Evolutionary conservation across 768 basidiomycete species (phyloP).

Genomic region (Wakefieldia striispora): DNA sequence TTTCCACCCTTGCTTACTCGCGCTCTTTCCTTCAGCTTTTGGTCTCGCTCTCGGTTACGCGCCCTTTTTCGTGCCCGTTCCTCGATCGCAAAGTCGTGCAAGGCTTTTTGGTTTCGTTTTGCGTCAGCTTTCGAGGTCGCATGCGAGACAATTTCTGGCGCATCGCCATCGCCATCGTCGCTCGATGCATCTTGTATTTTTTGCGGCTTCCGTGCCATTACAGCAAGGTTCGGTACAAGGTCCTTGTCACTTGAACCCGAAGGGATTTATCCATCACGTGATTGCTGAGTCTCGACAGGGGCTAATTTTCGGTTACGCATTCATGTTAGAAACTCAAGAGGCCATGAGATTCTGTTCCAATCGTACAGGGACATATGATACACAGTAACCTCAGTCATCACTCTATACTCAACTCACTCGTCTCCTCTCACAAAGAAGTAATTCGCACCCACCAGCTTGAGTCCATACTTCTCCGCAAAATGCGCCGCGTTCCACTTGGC

Average conservation of each 20-base stretch:
- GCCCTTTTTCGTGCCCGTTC: slow-evolving; percentile 43
- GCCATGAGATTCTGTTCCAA: too few relatives aligned
- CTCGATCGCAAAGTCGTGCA: slow-evolving; percentile 35
- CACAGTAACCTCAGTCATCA: not conserved
- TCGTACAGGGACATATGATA: not conserved
- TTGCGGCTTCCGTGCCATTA: slow-evolving; percentile 21
- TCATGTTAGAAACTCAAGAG: too few relatives aligned
- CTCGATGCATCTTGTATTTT: slow-evolving; percentile 19
- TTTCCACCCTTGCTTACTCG: slow-evolving; percentile 16
- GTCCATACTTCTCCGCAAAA: slow-evolving; percentile 50
- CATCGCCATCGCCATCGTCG: slow-evolving; percentile 46
- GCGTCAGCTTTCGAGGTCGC: slow-evolving; percentile 43
- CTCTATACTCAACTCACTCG: slow-evolving; percentile 4
- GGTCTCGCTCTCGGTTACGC: slow-evolving; percentile 48
- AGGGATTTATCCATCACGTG: too few relatives aligned
- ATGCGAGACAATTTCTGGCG: slow-evolving; percentile 52
- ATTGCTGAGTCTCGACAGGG: too few relatives aligned
- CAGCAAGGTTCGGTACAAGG: not conserved
- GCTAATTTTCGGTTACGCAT: too few relatives aligned
- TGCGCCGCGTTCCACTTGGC: slow-evolving; percentile 52
- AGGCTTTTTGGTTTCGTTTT: slow-evolving; percentile 35
- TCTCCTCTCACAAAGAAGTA: slow-evolving; percentile 45
- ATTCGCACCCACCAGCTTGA: slow-evolving; percentile 59
- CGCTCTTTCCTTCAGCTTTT: slow-evolving; percentile 48
- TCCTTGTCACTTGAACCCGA: too few relatives aligned